Conservation (phyloP, 768 basidiomycete species). For the Crucibulum laeve region DNA sequence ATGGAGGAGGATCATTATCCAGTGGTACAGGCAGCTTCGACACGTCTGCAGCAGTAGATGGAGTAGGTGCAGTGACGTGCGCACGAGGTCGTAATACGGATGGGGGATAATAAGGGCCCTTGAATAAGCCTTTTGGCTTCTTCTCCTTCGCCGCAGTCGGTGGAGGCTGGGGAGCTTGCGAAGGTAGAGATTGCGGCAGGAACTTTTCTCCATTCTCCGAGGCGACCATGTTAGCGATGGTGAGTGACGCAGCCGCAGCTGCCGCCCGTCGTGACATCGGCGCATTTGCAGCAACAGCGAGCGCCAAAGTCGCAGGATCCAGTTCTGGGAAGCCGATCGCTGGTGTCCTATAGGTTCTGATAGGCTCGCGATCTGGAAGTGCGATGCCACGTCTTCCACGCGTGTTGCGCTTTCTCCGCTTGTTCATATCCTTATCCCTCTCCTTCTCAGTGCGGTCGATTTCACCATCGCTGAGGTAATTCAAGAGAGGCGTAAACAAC, state of each 20-base stretch:
- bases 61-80: slow-evolving; percentile 51
- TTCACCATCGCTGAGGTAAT: slow-evolving; percentile 84
- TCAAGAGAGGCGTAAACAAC: slow-evolving; percentile 84
- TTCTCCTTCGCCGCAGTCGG: slow-evolving; percentile 53
- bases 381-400: slow-evolving; percentile 76
- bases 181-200: slow-evolving; percentile 38
- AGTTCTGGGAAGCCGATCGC: slow-evolving; percentile 81
- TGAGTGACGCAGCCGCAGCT: slow-evolving; percentile 76
- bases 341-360: slow-evolving; percentile 88
- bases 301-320: slow-evolving; percentile 65
- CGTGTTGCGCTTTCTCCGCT: slow-evolving; percentile 80
- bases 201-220: slow-evolving; percentile 79
- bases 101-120: slow-evolving; percentile 56
- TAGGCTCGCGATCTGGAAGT: slow-evolving; percentile 89
- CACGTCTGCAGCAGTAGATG: slow-evolving; percentile 66
- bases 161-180: slow-evolving; percentile 28
- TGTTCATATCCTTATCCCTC: slow-evolving; percentile 87
- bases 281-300: slow-evolving; percentile 59
- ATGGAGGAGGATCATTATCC: slow-evolving; percentile 56
- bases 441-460: slow-evolving; percentile 88
- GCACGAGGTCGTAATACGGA: slow-evolving; percentile 60
- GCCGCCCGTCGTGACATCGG: slow-evolving; percentile 79
- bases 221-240: slow-evolving; percentile 91
- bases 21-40: slow-evolving; percentile 52
- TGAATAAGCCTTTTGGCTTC: slow-evolving; percentile 69